Conservation (phyloP, 2,329 filamentous ascomycete species). For the Nigrospora oryzae region DNA sequence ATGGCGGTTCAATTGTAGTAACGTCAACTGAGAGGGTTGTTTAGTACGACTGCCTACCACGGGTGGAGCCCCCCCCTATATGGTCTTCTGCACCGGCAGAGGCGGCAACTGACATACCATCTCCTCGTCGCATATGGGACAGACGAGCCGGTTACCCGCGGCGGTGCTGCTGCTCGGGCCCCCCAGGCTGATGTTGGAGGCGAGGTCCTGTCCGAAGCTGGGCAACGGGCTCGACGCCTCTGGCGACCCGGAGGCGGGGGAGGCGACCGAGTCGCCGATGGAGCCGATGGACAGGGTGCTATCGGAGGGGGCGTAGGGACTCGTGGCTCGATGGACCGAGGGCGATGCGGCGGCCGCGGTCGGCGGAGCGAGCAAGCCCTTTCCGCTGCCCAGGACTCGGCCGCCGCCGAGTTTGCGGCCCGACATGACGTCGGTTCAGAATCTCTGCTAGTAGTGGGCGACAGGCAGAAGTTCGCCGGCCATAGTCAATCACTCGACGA, state of each 20-base stretch:
- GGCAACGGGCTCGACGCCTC: slow-evolving; percentile 49
- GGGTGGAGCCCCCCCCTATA: too few relatives aligned
- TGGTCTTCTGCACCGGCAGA: too few relatives aligned
- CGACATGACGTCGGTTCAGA: slow-evolving; percentile 51
- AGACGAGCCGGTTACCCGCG: slow-evolving; percentile 64
- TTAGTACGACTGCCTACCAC: neutral
- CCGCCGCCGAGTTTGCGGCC: slow-evolving; percentile 84
- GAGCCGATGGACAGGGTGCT: slow-evolving; percentile 76
- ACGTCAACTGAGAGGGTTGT: slow-evolving; percentile 57
- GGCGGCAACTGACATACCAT: slow-evolving; percentile 56
- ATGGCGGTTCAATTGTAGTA: slow-evolving; percentile 81
- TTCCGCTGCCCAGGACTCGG: slow-evolving; percentile 81
- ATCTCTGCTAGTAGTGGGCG: slow-evolving; percentile 3
- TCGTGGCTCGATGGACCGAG: slow-evolving; percentile 35
- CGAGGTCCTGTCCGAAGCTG: slow-evolving; percentile 68
- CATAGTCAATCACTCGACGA: too few relatives aligned
- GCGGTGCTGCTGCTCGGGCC: slow-evolving; percentile 45
- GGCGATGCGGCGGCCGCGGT: slow-evolving; percentile 17
- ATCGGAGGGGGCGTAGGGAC: slow-evolving; percentile 46
- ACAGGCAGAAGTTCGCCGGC: neutral
- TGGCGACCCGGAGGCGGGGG: slow-evolving; percentile 34
- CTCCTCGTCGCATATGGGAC: slow-evolving; percentile 96
- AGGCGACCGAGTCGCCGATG: slow-evolving; percentile 48
- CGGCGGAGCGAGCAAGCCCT: slow-evolving; percentile 61
- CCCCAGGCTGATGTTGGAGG: slow-evolving; percentile 67